phyloP scores from a whole-genome alignment of 768 basidiomycete species.

The Collybia sordida region DNA sequence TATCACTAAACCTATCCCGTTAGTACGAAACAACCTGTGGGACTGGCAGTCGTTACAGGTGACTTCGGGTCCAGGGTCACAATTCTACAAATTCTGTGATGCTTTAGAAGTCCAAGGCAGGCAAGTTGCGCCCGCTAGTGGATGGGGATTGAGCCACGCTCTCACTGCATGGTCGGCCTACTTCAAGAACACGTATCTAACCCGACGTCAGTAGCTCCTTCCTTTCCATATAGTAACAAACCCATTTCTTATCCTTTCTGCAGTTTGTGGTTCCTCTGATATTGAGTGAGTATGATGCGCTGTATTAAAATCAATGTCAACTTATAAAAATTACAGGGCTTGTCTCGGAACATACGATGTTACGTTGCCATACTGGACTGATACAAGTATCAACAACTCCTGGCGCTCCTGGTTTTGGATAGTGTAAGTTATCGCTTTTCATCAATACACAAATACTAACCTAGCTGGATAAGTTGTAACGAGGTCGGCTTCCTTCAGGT shows the following conservation, averaged over 20 bases:
- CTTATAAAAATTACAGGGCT: slow-evolving; percentile 19
- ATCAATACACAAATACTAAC: slow-evolving; percentile 1
- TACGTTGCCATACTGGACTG: slow-evolving; percentile 45
- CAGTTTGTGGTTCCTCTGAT: slow-evolving; percentile 52
- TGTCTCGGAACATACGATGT: slow-evolving; percentile 45
- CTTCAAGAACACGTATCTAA: slow-evolving; percentile 53
- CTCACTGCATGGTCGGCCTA: slow-evolving; percentile 59
- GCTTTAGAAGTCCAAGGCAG: slow-evolving; percentile 66
- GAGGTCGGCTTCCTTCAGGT: slow-evolving; percentile 64
- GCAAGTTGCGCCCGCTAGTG: slow-evolving; percentile 42
- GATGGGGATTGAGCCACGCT: slow-evolving; percentile 66
- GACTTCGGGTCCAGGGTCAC: slow-evolving; percentile 38
- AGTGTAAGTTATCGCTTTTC: slow-evolving; percentile 37
- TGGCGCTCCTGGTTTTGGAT: slow-evolving; percentile 73
- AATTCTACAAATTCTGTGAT: slow-evolving; percentile 66
- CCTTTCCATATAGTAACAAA: not conserved
- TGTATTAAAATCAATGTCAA: not conserved
- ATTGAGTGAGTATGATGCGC: slow-evolving; percentile 41
- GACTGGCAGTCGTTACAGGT: slow-evolving; percentile 70
- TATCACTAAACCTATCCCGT: slow-evolving; percentile 38
- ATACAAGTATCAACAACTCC: slow-evolving; percentile 54
- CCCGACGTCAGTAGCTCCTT: slow-evolving; percentile 34
- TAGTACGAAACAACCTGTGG: slow-evolving; percentile 60
- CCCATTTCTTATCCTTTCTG: not conserved
- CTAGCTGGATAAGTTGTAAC: slow-evolving; percentile 50